Conservation (phyloP, 1,284 basidiomycete species). For the Irpex rosettiformis region DNA sequence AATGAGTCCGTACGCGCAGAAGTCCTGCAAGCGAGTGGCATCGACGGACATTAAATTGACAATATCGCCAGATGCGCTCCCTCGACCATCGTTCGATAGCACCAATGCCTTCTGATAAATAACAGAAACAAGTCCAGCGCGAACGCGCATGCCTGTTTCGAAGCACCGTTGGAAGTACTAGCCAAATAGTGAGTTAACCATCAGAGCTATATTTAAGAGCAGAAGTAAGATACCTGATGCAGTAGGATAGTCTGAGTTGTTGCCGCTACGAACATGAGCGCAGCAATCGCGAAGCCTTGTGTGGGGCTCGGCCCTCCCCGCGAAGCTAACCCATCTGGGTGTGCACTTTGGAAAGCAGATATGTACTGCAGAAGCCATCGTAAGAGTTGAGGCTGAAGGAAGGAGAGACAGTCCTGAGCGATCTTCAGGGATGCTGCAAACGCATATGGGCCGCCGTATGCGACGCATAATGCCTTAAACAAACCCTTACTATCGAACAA, state of each 20-base stretch:
- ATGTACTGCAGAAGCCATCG: slow-evolving; percentile 82
- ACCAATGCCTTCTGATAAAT: slow-evolving; percentile 88
- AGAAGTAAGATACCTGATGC: slow-evolving; percentile 62
- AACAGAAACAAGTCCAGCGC: slow-evolving; percentile 81
- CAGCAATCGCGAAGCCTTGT: slow-evolving; percentile 74
- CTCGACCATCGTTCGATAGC: slow-evolving; percentile 81
- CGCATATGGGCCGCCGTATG: slow-evolving; percentile 80
- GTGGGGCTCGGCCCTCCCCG: slow-evolving; percentile 31
- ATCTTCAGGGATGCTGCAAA: slow-evolving; percentile 70
- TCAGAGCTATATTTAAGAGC: not conserved
- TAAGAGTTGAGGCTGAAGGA: slow-evolving; percentile 89
- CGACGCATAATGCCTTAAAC: slow-evolving; percentile 67
- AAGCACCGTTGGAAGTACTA: slow-evolving; percentile 83
- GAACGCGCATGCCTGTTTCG: slow-evolving; percentile 88
- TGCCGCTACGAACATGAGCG: slow-evolving; percentile 78
- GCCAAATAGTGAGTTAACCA: not conserved
- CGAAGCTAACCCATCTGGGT: slow-evolving; percentile 23
- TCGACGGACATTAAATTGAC: slow-evolving; percentile 93
- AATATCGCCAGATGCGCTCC: slow-evolving; percentile 84
- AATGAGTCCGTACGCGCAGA: slow-evolving; percentile 79
- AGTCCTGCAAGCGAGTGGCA: slow-evolving; percentile 82
- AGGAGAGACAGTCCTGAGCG: slow-evolving; percentile 76
- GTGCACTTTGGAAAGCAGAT: slow-evolving; percentile 61
- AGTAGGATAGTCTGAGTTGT: slow-evolving; percentile 79
- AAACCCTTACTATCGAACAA: slow-evolving; percentile 44